Conservation (phyloP, 1,284 basidiomycete species). For the Trametes pubescens region DNA sequence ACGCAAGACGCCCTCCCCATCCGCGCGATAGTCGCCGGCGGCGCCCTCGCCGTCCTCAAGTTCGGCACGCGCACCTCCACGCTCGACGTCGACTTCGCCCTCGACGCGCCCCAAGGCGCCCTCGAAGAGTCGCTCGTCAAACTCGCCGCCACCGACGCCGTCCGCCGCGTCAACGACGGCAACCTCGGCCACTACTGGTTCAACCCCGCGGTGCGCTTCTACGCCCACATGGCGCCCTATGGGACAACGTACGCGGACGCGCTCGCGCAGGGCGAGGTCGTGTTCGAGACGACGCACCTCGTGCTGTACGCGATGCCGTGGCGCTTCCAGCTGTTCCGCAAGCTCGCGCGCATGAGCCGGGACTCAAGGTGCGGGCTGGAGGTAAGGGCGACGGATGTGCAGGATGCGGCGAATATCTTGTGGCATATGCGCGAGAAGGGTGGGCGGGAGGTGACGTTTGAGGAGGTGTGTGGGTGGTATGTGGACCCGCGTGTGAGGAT, state of each 20-base stretch:
- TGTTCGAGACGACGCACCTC: not conserved
- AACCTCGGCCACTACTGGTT: constrained; percentile 1
- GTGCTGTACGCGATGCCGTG: constrained; percentile 1
- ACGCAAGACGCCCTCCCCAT: not conserved
- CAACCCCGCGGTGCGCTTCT: constrained; percentile 3
- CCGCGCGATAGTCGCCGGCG: constrained; percentile 1
- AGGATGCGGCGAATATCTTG: constrained; percentile 2
- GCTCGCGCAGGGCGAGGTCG: constrained; percentile 1
- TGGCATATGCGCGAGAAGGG: not conserved
- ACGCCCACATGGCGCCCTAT: not conserved
- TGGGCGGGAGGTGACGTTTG: not conserved
- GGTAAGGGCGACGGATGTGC: not conserved
- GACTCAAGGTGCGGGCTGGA: not conserved
- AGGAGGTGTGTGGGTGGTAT: constrained; percentile 3
- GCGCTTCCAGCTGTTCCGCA: constrained; percentile 3
- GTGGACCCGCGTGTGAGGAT: not conserved
- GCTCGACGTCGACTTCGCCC: constrained; percentile 5
- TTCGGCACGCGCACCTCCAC: not conserved
- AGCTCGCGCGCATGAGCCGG: not conserved
- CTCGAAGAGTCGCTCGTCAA: not conserved
- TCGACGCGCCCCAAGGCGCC: not conserved
- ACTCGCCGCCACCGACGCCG: not conserved
- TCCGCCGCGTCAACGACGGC: not conserved
- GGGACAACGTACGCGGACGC: not conserved
- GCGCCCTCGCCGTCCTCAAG: not conserved